A percentile compares a stretch with the other conserved stretches of the same genome.
Evolutionary conservation across 495 filamentous ascomycete genomes (phyloP).

Genomic region (Penicillium tannophilum): DNA sequence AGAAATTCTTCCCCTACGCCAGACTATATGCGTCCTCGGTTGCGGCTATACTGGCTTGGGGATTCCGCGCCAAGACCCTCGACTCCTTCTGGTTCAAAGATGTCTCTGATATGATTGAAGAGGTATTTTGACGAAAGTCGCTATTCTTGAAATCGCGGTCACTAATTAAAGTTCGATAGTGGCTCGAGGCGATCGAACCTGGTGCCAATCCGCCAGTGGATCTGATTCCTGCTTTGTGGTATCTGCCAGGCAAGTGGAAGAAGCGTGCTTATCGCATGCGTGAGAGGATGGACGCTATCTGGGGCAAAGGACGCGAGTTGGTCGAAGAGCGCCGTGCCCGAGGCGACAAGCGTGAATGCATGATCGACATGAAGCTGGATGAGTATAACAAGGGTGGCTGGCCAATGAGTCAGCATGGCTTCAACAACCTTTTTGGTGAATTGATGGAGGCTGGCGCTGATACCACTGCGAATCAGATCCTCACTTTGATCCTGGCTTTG

Average conservation of each 20-base stretch:
- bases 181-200: slow-evolving; percentile 47
- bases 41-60: too few relatives aligned
- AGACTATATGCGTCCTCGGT: too few relatives aligned
- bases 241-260: slow-evolving; percentile 36
- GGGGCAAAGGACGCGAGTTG: too few relatives aligned
- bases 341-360: slow-evolving; percentile 21
- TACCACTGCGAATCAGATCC: slow-evolving; percentile 37
- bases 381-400: slow-evolving; percentile 37
- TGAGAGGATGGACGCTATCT: too few relatives aligned
- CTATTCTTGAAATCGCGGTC: too few relatives aligned
- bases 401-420: slow-evolving; percentile 28
- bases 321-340: slow-evolving; percentile 17
- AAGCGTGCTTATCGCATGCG: background rate
- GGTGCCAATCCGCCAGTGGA: slow-evolving; percentile 56
- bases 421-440: slow-evolving; percentile 39
- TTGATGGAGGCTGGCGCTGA: slow-evolving; percentile 52
- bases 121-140: background rate
- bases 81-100: slow-evolving; percentile 14
- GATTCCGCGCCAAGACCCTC: too few relatives aligned
- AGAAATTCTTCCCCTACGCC: too few relatives aligned
- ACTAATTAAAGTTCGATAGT: slow-evolving; percentile 20
- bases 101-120: slow-evolving; percentile 13
- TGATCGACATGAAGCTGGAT: slow-evolving; percentile 50
- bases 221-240: slow-evolving; percentile 45
- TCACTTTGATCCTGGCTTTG: slow-evolving; percentile 50